Evolutionary conservation across 768 basidiomycete species (phyloP), one percentile per base, ranked within the genome.

Genomic region (Mycena rosella): DNA sequence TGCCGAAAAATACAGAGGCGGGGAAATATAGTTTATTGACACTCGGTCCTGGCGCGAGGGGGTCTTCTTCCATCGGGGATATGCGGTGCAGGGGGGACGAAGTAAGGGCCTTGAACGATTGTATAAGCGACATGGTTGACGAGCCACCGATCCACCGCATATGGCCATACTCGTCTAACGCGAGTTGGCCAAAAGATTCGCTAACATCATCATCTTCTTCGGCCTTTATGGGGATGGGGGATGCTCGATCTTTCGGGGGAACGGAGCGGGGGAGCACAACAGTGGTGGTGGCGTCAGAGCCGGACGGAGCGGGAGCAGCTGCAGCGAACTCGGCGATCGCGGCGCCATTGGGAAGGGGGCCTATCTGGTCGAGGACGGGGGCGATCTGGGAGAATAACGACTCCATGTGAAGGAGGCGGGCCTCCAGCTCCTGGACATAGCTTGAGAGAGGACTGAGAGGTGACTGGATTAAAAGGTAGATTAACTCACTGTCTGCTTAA

Each of bases 91-190:
- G 81, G 8, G 91, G 92, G 32, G 89, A 89, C 48, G 91, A 86
- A 26, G 92, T 93, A 69, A 91, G 79, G 49, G 91, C 88, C 68
- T 88, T 89, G 83, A 96, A 95, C 6, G 93, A 94, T 75, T 95
- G 94, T 53, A 96, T 94, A 72, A 96, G 86, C 8, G 94, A 93
- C 94, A 96, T 95, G 24, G 94, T 94, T 18, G 94, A 95, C 6
- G 95, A 95, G 58, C 94, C 92, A 45, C 94, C 94, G 72, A 96
- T 95, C 94, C 94, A 96, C 65, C 94, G 89, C 87, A 93, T 89
- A 78, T 95, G 93, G 34, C 94, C 94, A 71, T 95, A 91, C 76
- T 95, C 95, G 73, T 96, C 94, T 44, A 96, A 84, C 29, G 95
- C 93, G 58, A 96, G 87, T 76, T 95, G 94, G 22, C 94, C 95